Evolutionary conservation across 371 early-diverging fungal genomes (phyloP).

Genomic region (Nematocida sp.): DNA sequence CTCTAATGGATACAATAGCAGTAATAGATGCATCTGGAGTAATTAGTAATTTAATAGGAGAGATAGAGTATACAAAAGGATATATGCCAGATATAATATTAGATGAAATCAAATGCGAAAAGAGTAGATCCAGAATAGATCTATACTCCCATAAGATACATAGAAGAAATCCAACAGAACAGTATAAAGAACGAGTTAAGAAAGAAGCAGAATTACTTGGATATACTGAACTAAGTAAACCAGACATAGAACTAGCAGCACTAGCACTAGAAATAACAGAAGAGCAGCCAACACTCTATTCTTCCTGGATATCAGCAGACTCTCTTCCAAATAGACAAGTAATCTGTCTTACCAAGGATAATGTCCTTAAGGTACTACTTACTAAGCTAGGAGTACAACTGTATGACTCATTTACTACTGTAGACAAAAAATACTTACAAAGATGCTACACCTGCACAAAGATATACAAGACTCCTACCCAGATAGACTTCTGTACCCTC

Average conservation of each 20-base stretch:
- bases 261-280: slow-evolving; percentile 57
- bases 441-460: slow-evolving; percentile 46
- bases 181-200: slow-evolving; percentile 45
- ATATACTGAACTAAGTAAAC: slow-evolving; percentile 37
- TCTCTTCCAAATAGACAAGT: background rate
- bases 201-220: slow-evolving; percentile 35
- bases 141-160: slow-evolving; percentile 56
- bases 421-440: slow-evolving; percentile 28
- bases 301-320: slow-evolving; percentile 29
- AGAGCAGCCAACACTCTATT: slow-evolving; percentile 16
- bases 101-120: slow-evolving; percentile 54
- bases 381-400: slow-evolving; percentile 8
- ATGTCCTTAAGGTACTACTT: slow-evolving; percentile 1
- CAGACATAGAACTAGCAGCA: slow-evolving; percentile 60
- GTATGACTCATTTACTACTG: slow-evolving; percentile 5
- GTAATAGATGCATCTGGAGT: slow-evolving; percentile 60
- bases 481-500: slow-evolving; percentile 42
- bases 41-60: slow-evolving; percentile 34
- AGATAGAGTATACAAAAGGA: slow-evolving; percentile 34
- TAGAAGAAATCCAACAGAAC: slow-evolving; percentile 53
- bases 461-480: slow-evolving; percentile 3
- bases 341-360: slow-evolving; percentile 13
- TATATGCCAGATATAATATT: slow-evolving; percentile 52
- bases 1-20: slow-evolving; percentile 51
- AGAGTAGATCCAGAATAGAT: slow-evolving; percentile 34